Conservation (phyloP, 2,329 filamentous ascomycete genomes). For the Diaporthe sp. region DNA sequence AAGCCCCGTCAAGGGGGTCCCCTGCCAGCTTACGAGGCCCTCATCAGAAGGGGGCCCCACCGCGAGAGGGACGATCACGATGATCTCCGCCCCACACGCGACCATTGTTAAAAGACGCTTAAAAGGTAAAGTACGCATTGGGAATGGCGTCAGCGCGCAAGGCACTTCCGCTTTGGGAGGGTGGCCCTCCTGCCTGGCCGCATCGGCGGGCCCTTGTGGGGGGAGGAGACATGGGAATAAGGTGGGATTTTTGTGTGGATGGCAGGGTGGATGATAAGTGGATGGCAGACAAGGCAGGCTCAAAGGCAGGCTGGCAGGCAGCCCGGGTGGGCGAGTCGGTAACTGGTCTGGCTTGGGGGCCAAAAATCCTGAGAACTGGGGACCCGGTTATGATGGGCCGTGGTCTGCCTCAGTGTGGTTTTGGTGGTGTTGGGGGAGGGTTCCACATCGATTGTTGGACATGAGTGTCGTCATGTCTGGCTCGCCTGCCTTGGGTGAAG, state of each 20-base stretch:
- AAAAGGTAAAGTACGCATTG: constrained; percentile 34
- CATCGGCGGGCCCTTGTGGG: constrained; percentile 9
- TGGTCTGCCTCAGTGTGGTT: constrained; percentile 17
- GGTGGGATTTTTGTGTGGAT: background rate
- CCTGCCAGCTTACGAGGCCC: constrained; percentile 37
- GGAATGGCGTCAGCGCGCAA: constrained; percentile 12
- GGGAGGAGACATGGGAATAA: background rate
- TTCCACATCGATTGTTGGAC: background rate
- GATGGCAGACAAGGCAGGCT: background rate
- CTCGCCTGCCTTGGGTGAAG: constrained; percentile 2
- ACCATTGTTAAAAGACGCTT: constrained; percentile 37
- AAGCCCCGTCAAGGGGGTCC: constrained; percentile 6
- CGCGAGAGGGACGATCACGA: constrained; percentile 28
- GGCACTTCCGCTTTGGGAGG: constrained; percentile 11
- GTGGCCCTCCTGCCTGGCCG: background rate
- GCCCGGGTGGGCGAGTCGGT: constrained; percentile 3
- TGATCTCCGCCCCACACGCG: constrained; percentile 23
- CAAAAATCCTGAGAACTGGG: background rate
- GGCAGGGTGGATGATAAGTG: too few relatives aligned
- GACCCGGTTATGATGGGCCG: constrained; percentile 5
- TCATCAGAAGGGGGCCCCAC: constrained; percentile 34
- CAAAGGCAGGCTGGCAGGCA: background rate
- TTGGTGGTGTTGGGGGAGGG: background rate
- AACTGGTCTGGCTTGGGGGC: background rate
- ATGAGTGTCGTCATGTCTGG: constrained; percentile 18